phyloP scores from a whole-genome alignment of 768 basidiomycete species.

The Mycena indigotica region DNA sequence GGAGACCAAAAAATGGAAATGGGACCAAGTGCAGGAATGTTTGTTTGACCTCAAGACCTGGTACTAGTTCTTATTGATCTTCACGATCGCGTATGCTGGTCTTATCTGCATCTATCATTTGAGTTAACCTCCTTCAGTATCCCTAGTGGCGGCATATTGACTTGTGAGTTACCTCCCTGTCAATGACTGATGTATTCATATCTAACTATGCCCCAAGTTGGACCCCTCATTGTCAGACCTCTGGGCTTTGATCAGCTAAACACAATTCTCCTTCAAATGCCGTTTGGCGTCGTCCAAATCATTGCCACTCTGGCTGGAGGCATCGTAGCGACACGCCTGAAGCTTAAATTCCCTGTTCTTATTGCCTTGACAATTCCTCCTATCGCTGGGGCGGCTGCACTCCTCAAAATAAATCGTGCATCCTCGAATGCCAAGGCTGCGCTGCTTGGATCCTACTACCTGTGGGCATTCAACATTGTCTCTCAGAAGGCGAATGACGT shows the following conservation, averaged over 20 bases:
- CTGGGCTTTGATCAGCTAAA: conserved; percentile 26
- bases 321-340: conserved; percentile 9
- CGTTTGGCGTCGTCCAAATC: conserved; percentile 23
- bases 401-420: conserved; percentile 13
- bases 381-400: conserved; percentile 22
- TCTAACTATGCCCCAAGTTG: conserved; percentile 2
- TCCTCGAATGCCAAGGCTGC: conserved; percentile 7
- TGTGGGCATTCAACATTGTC: conserved; percentile 2
- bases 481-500: background rate
- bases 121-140: background rate
- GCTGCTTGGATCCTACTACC: conserved; percentile 19
- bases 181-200: background rate
- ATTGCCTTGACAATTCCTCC: conserved; percentile 17
- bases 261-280: conserved; percentile 23
- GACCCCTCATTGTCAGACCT: conserved; percentile 21
- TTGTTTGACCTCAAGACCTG: conserved; percentile 21
- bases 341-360: conserved; percentile 17
- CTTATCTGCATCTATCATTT: background rate
- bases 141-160: conserved; percentile 19
- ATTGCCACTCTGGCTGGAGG: conserved; percentile 15
- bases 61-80: conserved; percentile 20
- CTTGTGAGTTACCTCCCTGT: conserved; percentile 13
- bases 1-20: conserved; percentile 32
- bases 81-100: conserved; percentile 18
- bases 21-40: conserved; percentile 19